Evolutionary conservation across 768 basidiomycete species (phyloP).

Genomic region (Auriscalpium orientale): DNA sequence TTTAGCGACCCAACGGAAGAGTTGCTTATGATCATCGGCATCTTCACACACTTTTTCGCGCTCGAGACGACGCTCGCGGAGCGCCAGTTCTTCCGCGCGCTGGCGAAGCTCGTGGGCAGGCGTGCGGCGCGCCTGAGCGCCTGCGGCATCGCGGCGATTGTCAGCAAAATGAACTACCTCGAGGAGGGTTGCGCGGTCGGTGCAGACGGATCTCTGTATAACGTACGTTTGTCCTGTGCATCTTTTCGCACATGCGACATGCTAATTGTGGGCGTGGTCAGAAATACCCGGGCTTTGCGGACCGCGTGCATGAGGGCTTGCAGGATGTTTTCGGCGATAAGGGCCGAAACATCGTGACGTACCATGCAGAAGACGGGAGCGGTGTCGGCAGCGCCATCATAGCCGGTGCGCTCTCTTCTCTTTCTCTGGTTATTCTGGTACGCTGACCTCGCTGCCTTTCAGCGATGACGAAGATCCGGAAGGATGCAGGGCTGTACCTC

Average conservation of each 20-base stretch:
- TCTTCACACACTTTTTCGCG: slow-evolving; percentile 95
- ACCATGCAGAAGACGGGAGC: slow-evolving; percentile 86
- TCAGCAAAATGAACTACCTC: slow-evolving; percentile 88
- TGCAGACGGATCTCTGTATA: slow-evolving; percentile 93
- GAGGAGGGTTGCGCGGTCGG: slow-evolving; percentile 87
- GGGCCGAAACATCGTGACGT: slow-evolving; percentile 78
- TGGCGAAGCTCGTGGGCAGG: slow-evolving; percentile 82
- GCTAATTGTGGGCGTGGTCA: slow-evolving; percentile 22
- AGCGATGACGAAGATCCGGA: slow-evolving; percentile 89
- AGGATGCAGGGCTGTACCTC: slow-evolving; percentile 51
- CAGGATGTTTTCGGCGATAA: slow-evolving; percentile 95
- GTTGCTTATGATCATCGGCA: slow-evolving; percentile 91
- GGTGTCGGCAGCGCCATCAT: slow-evolving; percentile 97
- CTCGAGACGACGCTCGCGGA: slow-evolving; percentile 95
- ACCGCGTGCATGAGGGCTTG: slow-evolving; percentile 87
- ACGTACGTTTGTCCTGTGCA: slow-evolving; percentile 42
- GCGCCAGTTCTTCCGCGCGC: slow-evolving; percentile 93
- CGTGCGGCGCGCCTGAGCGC: slow-evolving; percentile 87
- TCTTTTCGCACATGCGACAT: background rate
- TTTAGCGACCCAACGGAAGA: slow-evolving; percentile 91
- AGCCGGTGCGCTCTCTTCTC: slow-evolving; percentile 45
- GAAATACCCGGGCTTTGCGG: slow-evolving; percentile 97
- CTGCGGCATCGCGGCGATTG: slow-evolving; percentile 95
- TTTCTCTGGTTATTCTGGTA: slow-evolving; percentile 1
- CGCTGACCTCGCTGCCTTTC: background rate